Evolutionary conservation across 2,329 filamentous ascomycete genomes (phyloP).

Genomic region (Fusarium praegraminearum): DNA sequence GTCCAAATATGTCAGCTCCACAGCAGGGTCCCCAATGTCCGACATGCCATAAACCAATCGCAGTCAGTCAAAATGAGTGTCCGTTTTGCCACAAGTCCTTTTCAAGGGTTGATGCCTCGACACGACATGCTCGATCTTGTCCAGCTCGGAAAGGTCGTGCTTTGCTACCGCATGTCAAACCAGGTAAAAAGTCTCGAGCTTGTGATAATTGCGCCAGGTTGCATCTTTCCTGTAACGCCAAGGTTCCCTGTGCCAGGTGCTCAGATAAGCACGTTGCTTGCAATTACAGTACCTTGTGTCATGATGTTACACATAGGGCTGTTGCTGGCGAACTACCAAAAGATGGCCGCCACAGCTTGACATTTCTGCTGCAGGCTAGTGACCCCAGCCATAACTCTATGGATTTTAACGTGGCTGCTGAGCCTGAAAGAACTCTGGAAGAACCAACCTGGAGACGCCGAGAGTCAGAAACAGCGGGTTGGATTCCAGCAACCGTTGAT

Average conservation of each 20-base stretch:
- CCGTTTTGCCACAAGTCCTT: conserved; percentile 33
- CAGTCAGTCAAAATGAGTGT: neutral
- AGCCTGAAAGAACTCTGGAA: conserved; percentile 20
- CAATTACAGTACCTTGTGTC: conserved; percentile 24
- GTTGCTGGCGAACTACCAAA: neutral
- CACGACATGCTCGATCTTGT: conserved; percentile 28
- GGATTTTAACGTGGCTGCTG: conserved; percentile 8
- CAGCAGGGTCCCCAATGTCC: neutral
- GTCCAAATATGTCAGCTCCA: neutral
- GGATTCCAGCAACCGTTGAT: conserved; percentile 4
- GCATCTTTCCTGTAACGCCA: conserved; percentile 18
- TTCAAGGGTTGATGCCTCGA: conserved; percentile 26
- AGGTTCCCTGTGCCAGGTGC: conserved; percentile 16
- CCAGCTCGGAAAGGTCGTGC: conserved; percentile 1
- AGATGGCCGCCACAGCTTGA: neutral
- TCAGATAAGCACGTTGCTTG: conserved; percentile 1
- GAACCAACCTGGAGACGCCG: conserved; percentile 10
- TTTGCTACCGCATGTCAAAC: conserved; percentile 21
- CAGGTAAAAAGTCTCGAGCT: conserved; percentile 30
- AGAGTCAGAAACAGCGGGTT: neutral
- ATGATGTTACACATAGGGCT: conserved; percentile 1
- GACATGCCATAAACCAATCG: neutral
- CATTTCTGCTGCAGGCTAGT: conserved; percentile 18
- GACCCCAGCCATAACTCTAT: conserved; percentile 16
- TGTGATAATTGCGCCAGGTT: conserved; percentile 17